Conservation (phyloP, 768 basidiomycete species). For the Trametes cinnabarina region DNA sequence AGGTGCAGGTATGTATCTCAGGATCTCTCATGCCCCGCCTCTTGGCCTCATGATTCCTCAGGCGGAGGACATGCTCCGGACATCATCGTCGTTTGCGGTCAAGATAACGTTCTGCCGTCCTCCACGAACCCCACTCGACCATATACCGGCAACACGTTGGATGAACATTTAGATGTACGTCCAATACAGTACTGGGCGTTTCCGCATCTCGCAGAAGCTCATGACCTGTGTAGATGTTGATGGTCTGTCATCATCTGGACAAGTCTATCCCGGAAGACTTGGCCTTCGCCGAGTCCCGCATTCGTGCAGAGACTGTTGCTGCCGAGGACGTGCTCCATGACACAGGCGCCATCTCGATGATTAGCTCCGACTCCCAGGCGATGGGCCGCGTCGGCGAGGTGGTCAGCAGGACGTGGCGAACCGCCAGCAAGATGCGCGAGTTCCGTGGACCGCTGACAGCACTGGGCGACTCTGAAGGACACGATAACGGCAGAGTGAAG, state of each 20-base stretch:
- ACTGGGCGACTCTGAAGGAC: slow-evolving; percentile 67
- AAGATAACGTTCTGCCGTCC: slow-evolving; percentile 86
- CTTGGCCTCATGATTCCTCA: neutral
- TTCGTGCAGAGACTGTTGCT: slow-evolving; percentile 93
- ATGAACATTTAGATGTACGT: slow-evolving; percentile 93
- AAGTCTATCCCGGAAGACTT: slow-evolving; percentile 89
- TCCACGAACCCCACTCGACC: slow-evolving; percentile 98
- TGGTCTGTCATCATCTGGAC: slow-evolving; percentile 99
- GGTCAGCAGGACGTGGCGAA: slow-evolving; percentile 89
- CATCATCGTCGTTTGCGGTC: slow-evolving; percentile 94
- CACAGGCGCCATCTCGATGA: slow-evolving; percentile 92
- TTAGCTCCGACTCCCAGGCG: slow-evolving; percentile 94
- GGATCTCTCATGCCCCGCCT: neutral
- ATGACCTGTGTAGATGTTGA: slow-evolving; percentile 73
- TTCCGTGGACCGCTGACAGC: slow-evolving; percentile 67
- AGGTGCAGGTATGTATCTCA: slow-evolving; percentile 65
- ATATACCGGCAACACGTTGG: slow-evolving; percentile 85
- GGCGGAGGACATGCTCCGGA: slow-evolving; percentile 96
- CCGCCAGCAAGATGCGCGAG: slow-evolving; percentile 91
- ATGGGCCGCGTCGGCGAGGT: slow-evolving; percentile 99
- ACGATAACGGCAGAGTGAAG: slow-evolving; percentile 90
- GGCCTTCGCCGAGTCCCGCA: slow-evolving; percentile 94
- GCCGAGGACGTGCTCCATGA: slow-evolving; percentile 97
- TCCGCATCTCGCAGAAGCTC: neutral
- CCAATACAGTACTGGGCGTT: neutral